A percentile compares a stretch with the other conserved stretches of the same genome.
phyloP scores from a whole-genome alignment of 1,284 basidiomycete genomes.

The Takashimella koratensis region DNA sequence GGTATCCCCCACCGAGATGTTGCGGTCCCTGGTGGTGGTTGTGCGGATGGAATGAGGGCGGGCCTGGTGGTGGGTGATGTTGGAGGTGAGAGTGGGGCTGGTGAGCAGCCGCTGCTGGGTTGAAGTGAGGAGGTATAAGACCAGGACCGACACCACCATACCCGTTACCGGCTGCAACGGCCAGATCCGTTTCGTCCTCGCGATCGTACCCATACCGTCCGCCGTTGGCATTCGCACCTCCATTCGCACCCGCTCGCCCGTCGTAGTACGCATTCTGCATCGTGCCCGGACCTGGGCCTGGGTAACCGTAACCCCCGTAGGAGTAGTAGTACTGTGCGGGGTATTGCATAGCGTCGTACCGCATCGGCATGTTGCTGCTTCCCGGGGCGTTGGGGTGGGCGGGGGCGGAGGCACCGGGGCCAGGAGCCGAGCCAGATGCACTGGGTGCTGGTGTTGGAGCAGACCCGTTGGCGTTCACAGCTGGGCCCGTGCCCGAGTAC shows the following conservation, averaged over 20 bases:
- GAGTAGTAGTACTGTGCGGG: background rate
- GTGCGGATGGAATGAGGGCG: background rate
- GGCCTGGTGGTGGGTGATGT: conserved; percentile 3
- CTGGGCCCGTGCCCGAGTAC: background rate
- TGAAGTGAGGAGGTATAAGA: too few species aligned
- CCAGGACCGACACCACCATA: background rate
- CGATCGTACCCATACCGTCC: background rate
- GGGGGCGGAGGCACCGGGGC: background rate
- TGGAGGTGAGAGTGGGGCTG: background rate
- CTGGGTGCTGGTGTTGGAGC: background rate
- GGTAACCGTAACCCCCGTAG: conserved; percentile 2
- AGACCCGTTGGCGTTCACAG: too few species aligned
- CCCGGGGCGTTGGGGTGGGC: background rate
- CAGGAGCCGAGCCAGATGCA: background rate
- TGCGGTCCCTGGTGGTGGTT: conserved; percentile 12
- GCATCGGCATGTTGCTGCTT: background rate
- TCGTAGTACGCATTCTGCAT: conserved; percentile 42
- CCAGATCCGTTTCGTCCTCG: background rate
- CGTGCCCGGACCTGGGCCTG: conserved; percentile 36
- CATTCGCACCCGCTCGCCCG: background rate
- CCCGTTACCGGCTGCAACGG: background rate
- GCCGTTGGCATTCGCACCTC: background rate
- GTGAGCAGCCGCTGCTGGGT: too few species aligned
- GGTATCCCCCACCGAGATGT: conserved; percentile 5
- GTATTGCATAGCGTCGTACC: background rate